phyloP scores from a whole-genome alignment of 176 grass and related monocot genomes.

The Guadua angustifolia region DNA sequence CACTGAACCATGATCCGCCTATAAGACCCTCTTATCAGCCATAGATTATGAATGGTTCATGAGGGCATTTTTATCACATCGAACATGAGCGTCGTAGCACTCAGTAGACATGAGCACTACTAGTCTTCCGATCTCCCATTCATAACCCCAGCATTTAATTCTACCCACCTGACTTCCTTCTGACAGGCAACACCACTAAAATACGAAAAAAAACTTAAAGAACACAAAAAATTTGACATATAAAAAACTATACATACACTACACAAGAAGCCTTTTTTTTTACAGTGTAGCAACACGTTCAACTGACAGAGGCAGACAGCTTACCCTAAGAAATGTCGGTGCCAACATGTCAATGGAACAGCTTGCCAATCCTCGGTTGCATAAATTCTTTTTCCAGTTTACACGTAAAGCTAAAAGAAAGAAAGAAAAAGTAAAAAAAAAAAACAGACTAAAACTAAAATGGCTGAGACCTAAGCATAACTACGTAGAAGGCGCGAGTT shows the following conservation, averaged over 20 bases:
- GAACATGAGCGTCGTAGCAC: background rate
- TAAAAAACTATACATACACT: constrained; percentile 21
- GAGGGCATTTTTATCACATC: background rate
- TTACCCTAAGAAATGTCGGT: constrained; percentile 23
- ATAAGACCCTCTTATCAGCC: no score
- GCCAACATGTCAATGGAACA: constrained; percentile 49
- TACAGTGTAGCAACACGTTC: constrained; percentile 48
- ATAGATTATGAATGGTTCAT: background rate
- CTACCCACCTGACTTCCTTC: constrained; percentile 27
- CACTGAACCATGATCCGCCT: background rate
- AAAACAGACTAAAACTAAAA: background rate
- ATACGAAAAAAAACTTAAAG: constrained; percentile 9
- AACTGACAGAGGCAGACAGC: constrained; percentile 46
- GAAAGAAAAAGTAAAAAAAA: background rate
- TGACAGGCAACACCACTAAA: constrained; percentile 11
- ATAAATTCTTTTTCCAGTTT: constrained; percentile 20
- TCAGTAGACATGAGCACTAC: background rate
- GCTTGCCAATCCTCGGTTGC: background rate
- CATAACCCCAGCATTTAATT: constrained; percentile 50
- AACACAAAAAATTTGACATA: background rate
- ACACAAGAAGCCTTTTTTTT: background rate
- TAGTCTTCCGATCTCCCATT: constrained; percentile 18
- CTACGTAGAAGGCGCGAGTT: no score
- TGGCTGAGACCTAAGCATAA: no score
- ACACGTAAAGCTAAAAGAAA: background rate